These are phyloP conservation scores for Pleurostoma richardsiae DNA, from an alignment of 2,329 filamentous ascomycete species.

Conservation along the genomic window DNA sequence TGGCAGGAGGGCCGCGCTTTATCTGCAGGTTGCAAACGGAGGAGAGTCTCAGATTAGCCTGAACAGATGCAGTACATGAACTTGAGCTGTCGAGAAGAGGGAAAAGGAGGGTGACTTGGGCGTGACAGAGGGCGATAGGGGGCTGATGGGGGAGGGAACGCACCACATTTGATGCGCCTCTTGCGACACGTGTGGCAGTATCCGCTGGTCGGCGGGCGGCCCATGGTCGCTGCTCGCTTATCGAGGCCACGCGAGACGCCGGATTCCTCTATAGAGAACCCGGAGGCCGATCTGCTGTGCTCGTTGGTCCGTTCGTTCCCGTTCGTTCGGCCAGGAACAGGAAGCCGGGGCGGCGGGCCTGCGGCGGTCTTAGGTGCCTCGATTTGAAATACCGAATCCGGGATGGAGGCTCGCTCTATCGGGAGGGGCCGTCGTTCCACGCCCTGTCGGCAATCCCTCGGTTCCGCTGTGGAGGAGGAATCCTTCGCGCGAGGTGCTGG, in stretches of 20 bases:
- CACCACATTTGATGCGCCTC: constrained; percentile 18
- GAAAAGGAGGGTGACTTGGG: background rate
- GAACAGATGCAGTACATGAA: background rate
- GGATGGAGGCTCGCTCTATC: background rate
- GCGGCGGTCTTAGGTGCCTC: background rate
- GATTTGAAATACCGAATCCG: background rate
- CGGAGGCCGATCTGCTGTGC: background rate
- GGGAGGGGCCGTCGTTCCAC: too few relatives aligned
- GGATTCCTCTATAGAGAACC: background rate
- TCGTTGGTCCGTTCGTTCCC: background rate
- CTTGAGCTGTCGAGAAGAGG: background rate
- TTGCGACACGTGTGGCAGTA: constrained; percentile 20
- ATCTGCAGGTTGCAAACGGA: constrained; percentile 3
- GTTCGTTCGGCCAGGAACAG: background rate
- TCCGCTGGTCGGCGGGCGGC: constrained; percentile 18
- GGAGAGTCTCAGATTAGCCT: too few relatives aligned
- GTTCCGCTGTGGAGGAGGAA: too few relatives aligned
- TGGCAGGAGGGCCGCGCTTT: constrained; percentile 15
- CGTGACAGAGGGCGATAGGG: constrained; percentile 1
- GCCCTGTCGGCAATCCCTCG: too few relatives aligned
- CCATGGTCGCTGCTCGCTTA: constrained; percentile 9
- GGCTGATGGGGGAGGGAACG: background rate
- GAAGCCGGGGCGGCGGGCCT: background rate
- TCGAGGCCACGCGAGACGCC: too few relatives aligned
- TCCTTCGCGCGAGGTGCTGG: too few relatives aligned